Percentiles rank a stretch among this genome's conserved stretches.
phyloP scores from a whole-genome alignment of 805 yeast genomes.

The Wickerhamomyces bovis region DNA sequence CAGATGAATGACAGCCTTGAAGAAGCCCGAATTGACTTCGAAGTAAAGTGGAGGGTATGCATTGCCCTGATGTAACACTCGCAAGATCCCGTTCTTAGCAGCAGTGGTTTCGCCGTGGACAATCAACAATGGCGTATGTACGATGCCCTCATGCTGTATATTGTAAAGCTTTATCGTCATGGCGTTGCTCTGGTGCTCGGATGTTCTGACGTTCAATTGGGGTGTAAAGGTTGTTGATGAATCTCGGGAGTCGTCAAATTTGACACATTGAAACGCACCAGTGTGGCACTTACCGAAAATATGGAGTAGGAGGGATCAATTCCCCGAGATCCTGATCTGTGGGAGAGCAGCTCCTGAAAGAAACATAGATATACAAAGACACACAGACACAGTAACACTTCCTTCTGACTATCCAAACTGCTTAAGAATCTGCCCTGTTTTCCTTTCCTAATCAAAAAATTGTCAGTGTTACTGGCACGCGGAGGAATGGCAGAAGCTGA shows the following conservation, averaged over 20 bases:
- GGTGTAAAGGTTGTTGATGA: no score
- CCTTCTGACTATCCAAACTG: no score
- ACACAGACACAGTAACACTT: no score
- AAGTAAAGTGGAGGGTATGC: constrained; percentile 57
- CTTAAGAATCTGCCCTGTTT: no score
- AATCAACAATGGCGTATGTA: constrained; percentile 43
- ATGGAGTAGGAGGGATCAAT: no score
- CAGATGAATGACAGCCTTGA: constrained; percentile 70
- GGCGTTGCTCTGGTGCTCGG: neutral
- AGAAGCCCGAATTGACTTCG: constrained; percentile 63
- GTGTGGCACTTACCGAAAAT: no score
- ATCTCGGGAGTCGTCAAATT: no score
- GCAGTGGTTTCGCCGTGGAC: constrained; percentile 39
- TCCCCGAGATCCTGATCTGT: no score
- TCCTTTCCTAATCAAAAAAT: neutral
- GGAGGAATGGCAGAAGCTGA: neutral
- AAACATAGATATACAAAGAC: no score
- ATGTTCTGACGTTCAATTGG: no score
- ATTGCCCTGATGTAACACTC: constrained; percentile 37
- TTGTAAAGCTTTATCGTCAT: constrained; percentile 27
- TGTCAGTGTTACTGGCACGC: neutral
- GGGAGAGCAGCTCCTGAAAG: no score
- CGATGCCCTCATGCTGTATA: constrained; percentile 27
- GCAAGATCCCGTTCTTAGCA: constrained; percentile 29
- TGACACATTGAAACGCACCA: no score